Evolutionary conservation across 441 rosid genomes (phyloP).

Genomic region (Adansonia rubrostipa): DNA sequence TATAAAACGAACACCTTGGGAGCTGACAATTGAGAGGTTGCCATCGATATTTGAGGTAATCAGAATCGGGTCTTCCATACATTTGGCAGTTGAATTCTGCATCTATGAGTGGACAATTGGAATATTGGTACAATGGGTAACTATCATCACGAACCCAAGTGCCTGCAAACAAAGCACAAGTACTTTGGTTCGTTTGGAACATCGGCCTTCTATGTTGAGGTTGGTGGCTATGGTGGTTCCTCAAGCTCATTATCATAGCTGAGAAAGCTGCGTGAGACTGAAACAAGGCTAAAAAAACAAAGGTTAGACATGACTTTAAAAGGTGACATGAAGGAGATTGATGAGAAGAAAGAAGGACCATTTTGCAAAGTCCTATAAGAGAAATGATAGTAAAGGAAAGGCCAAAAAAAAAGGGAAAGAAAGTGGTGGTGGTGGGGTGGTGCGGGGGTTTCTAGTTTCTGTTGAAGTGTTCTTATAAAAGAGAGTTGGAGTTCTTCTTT

Average conservation of each 20-base stretch:
- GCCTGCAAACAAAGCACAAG: slow-evolving; percentile 75
- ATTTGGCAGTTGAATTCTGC: slow-evolving; percentile 77
- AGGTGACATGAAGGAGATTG: slow-evolving; percentile 26
- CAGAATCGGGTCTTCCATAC: slow-evolving; percentile 87
- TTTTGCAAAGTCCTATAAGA: slow-evolving; percentile 26
- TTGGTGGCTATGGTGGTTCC: slow-evolving; percentile 47
- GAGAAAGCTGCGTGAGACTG: slow-evolving; percentile 47
- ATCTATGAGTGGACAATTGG: slow-evolving; percentile 69
- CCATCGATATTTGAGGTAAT: slow-evolving; percentile 86
- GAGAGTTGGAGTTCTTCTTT: background rate
- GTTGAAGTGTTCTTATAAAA: background rate
- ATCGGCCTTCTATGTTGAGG: slow-evolving; percentile 49
- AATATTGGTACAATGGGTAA: slow-evolving; percentile 67
- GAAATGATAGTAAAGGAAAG: slow-evolving; percentile 24
- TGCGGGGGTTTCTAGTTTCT: background rate
- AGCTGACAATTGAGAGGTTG: slow-evolving; percentile 78
- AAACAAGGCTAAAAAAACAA: slow-evolving; percentile 42
- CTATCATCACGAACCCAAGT: slow-evolving; percentile 78
- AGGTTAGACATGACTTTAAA: slow-evolving; percentile 30
- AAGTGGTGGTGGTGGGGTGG: too few relatives aligned
- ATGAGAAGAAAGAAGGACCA: slow-evolving; percentile 31
- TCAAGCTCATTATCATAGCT: slow-evolving; percentile 49
- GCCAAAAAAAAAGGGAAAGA: background rate
- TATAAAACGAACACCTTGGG: slow-evolving; percentile 49
- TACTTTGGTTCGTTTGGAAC: slow-evolving; percentile 55